A percentile compares a stretch with the other conserved stretches of the same genome.
These are phyloP conservation scores for Ascochyta koolunga DNA, from an alignment of 2,329 filamentous ascomycete genomes.

Conservation along the genomic window DNA sequence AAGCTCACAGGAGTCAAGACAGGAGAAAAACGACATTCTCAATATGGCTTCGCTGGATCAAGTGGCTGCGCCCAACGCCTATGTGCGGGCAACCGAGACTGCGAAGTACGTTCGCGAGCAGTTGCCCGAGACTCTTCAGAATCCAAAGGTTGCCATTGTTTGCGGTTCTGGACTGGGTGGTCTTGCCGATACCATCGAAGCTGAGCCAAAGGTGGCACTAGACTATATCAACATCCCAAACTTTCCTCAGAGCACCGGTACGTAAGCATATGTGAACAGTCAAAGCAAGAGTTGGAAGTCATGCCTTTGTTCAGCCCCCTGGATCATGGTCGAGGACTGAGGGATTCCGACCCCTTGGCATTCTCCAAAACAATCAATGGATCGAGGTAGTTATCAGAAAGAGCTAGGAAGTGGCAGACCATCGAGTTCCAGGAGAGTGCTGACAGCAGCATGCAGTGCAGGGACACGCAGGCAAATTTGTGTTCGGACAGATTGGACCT, in stretches of 20 bases:
- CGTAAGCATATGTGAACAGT: background rate
- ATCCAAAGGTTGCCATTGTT: constrained; percentile 66
- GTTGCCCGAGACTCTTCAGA: constrained; percentile 58
- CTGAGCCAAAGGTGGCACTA: constrained; percentile 58
- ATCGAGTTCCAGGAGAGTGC: background rate
- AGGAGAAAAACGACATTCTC: background rate
- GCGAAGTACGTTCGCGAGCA: constrained; percentile 56
- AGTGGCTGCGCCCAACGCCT: constrained; percentile 44
- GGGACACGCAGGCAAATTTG: constrained; percentile 69
- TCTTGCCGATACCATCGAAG: constrained; percentile 62
- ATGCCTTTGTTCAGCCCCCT: constrained; percentile 20
- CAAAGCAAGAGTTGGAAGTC: background rate
- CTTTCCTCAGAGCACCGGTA: constrained; percentile 67
- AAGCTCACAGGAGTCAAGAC: background rate
- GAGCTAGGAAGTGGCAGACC: too few relatives aligned
- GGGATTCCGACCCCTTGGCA: constrained; percentile 33
- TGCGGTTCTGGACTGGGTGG: constrained; percentile 70
- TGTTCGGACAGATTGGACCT: constrained; percentile 65
- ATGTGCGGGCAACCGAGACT: constrained; percentile 56
- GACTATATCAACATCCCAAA: constrained; percentile 66
- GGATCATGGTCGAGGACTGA: constrained; percentile 26
- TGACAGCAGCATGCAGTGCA: constrained; percentile 46
- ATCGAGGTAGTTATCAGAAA: too few relatives aligned
- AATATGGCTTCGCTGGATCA: constrained; percentile 13
- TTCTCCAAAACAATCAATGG: too few relatives aligned